Percentiles rank a stretch among this genome's conserved stretches.
Evolutionary conservation across 495 filamentous ascomycete genomes (phyloP).

Genomic region (Tuber borchii): DNA sequence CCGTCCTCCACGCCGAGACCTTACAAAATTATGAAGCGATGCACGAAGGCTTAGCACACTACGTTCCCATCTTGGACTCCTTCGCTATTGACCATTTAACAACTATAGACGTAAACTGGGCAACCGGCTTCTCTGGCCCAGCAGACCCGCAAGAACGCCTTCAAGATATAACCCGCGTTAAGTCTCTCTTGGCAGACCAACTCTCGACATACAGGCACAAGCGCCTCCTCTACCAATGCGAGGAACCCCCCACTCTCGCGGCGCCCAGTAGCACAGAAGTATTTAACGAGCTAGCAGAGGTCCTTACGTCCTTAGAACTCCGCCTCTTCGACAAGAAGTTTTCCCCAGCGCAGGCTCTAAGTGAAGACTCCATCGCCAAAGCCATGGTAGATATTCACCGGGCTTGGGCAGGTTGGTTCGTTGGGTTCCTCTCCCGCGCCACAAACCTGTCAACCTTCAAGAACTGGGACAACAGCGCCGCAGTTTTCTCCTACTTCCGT

Average conservation of each 20-base stretch:
- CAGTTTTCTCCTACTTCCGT: background rate
- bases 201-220: conserved; percentile 1
- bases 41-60: background rate
- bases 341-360: background rate
- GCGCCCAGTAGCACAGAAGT: background rate
- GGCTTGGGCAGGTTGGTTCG: background rate
- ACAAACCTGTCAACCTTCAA: background rate
- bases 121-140: background rate
- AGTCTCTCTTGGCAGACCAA: background rate
- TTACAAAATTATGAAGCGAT: background rate
- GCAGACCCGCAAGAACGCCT: background rate
- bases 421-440: background rate
- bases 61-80: background rate
- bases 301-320: background rate
- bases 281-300: background rate
- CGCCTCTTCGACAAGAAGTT: background rate
- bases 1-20: background rate
- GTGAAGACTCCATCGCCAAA: background rate
- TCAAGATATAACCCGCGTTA: background rate
- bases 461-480: background rate
- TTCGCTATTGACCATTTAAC: background rate
- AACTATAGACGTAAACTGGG: background rate
- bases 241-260: background rate
- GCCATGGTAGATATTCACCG: background rate
- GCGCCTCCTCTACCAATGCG: background rate